phyloP scores from a whole-genome alignment of 495 filamentous ascomycete genomes.

The Lophiostoma macrostomum region DNA sequence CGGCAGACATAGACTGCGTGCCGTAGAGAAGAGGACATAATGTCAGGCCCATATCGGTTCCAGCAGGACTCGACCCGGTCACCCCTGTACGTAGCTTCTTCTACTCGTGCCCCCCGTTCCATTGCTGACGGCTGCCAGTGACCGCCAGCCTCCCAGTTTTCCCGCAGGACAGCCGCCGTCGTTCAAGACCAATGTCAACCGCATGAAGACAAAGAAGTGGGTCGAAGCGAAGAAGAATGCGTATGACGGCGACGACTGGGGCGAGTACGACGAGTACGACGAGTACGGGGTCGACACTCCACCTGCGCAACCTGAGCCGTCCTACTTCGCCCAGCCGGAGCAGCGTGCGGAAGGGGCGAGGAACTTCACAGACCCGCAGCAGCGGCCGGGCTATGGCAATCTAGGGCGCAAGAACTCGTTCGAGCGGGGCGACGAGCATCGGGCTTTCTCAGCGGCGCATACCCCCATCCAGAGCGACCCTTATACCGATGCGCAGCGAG shows the following conservation, averaged over 20 bases:
- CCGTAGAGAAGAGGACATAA: no score
- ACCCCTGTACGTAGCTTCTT: constrained; percentile 26
- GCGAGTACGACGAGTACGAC: constrained; percentile 74
- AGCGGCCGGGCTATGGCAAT: constrained; percentile 28
- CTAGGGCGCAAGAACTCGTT: constrained; percentile 45
- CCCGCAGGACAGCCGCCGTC: constrained; percentile 49
- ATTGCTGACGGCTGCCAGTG: constrained; percentile 24
- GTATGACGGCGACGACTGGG: constrained; percentile 96
- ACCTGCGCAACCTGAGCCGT: constrained; percentile 40
- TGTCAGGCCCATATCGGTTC: constrained; percentile 40
- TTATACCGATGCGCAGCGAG: constrained; percentile 14
- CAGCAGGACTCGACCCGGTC: constrained; percentile 32
- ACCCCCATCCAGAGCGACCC: constrained; percentile 3
- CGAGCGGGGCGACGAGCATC: constrained; percentile 48
- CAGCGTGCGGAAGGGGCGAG: constrained; percentile 33
- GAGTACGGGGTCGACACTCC: constrained; percentile 59
- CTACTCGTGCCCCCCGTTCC: neutral
- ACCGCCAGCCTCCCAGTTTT: constrained; percentile 34
- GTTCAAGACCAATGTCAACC: constrained; percentile 79
- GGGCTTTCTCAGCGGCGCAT: constrained; percentile 32
- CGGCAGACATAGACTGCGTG: neutral
- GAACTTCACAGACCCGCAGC: constrained; percentile 36
- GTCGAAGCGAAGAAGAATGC: constrained; percentile 80
- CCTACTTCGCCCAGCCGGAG: constrained; percentile 37
- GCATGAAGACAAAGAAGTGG: constrained; percentile 92